Percentiles rank a stretch among this genome's conserved stretches.
phyloP scores from a whole-genome alignment of 805 yeast genomes.

The Lipomyces mesembrius region DNA sequence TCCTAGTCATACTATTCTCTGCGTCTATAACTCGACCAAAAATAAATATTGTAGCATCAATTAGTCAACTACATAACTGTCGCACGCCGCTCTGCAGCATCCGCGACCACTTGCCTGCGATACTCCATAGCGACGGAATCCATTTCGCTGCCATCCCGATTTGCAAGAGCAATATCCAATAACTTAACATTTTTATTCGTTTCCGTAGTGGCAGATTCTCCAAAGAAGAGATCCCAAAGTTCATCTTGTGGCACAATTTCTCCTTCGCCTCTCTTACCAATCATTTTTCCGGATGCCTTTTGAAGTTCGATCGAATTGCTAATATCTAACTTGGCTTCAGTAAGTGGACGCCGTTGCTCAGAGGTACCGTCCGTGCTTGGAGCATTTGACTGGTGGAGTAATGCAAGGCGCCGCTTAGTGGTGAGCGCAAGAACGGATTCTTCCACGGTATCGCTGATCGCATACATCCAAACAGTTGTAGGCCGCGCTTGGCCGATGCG shows the following conservation, averaged over 20 bases:
- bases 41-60: background rate
- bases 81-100: slow-evolving; percentile 31
- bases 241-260: slow-evolving; percentile 64
- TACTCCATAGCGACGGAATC: slow-evolving; percentile 17
- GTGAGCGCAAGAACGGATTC: slow-evolving; percentile 78
- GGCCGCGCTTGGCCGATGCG: slow-evolving; percentile 83
- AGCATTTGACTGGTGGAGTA: slow-evolving; percentile 36
- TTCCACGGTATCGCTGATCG: slow-evolving; percentile 82
- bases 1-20: background rate
- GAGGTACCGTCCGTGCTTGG: slow-evolving; percentile 3
- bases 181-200: slow-evolving; percentile 12
- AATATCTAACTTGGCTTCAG: slow-evolving; percentile 44
- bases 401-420: slow-evolving; percentile 59
- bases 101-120: slow-evolving; percentile 20
- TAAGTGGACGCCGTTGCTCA: slow-evolving; percentile 42
- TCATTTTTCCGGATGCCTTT: slow-evolving; percentile 55
- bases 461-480: slow-evolving; percentile 92
- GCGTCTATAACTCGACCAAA: background rate
- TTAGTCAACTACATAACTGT: background rate
- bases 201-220: slow-evolving; percentile 20
- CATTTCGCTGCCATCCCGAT: slow-evolving; percentile 9
- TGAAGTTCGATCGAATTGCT: slow-evolving; percentile 62
- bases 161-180: slow-evolving; percentile 20
- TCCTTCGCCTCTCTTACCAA: slow-evolving; percentile 58
- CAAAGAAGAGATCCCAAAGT: slow-evolving; percentile 66